phyloP scores from a whole-genome alignment of 2,329 filamentous ascomycete species.

The Trichophyton rubrum region DNA sequence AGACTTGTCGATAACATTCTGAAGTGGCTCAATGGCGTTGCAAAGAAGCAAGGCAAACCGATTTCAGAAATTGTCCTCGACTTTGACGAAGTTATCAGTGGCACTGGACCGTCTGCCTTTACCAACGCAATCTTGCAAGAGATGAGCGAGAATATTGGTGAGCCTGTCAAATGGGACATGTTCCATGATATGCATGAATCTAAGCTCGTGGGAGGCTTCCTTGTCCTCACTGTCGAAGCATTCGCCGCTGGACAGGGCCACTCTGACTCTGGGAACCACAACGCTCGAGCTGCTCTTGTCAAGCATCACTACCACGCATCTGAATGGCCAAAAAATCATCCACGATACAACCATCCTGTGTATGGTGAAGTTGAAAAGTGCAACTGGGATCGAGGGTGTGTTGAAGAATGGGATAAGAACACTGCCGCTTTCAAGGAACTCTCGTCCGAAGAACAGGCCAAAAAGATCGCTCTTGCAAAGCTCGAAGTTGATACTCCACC shows the following conservation, averaged over 20 bases:
- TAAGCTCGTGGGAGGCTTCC: conserved; percentile 49
- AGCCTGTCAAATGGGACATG: conserved; percentile 45
- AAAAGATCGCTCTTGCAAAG: conserved; percentile 26
- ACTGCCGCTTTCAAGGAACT: conserved; percentile 49
- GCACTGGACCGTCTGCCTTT: conserved; percentile 61
- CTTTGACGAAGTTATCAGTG: conserved; percentile 60
- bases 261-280: conserved; percentile 59
- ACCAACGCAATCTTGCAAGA: conserved; percentile 52
- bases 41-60: conserved; percentile 45
- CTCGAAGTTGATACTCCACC: neutral
- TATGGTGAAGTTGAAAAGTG: conserved; percentile 59
- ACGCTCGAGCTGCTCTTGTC: conserved; percentile 52
- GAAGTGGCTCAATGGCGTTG: conserved; percentile 49
- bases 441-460: conserved; percentile 47
- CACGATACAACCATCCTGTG: conserved; percentile 53
- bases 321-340: conserved; percentile 56
- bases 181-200: conserved; percentile 58
- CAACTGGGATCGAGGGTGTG: conserved; percentile 56
- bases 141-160: conserved; percentile 42
- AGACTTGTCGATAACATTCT: conserved; percentile 56
- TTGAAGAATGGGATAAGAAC: conserved; percentile 53
- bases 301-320: conserved; percentile 67
- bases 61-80: conserved; percentile 52
- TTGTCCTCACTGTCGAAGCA: conserved; percentile 58
- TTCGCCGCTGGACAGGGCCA: conserved; percentile 63